A percentile compares a stretch with the other conserved stretches of the same genome.
Evolutionary conservation across 163 green algal genomes (phyloP).

Genomic region (Coccomyxa subellipsoidea): DNA sequence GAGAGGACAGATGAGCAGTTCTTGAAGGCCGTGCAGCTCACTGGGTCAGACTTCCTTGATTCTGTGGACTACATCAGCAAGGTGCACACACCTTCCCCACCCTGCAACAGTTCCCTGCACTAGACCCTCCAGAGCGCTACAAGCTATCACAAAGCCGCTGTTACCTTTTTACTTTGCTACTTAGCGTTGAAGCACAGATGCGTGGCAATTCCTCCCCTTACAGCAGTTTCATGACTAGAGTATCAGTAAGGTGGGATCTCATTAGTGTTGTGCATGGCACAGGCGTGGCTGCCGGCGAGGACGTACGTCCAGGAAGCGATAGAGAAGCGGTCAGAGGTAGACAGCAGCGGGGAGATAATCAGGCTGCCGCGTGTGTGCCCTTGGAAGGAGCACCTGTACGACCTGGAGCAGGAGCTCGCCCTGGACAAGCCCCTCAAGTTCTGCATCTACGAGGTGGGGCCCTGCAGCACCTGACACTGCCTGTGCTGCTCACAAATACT

Average conservation of each 20-base stretch:
- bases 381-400: constrained; percentile 93
- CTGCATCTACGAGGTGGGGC: constrained; percentile 50
- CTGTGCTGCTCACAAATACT: neutral
- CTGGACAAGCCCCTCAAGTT: constrained; percentile 33
- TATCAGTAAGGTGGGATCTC: too few species aligned
- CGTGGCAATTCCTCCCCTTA: too few species aligned
- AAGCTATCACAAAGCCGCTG: too few species aligned
- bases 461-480: neutral
- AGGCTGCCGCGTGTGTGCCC: constrained; percentile 52
- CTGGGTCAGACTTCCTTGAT: constrained; percentile 83
- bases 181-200: too few species aligned
- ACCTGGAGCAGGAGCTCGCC: constrained; percentile 84
- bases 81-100: constrained; percentile 7
- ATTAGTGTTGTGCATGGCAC: too few species aligned
- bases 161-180: too few species aligned
- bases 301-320: constrained; percentile 69
- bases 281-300: constrained; percentile 82
- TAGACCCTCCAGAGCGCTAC: too few species aligned
- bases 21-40: constrained; percentile 75
- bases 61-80: constrained; percentile 53
- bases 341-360: constrained; percentile 72
- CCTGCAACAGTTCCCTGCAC: neutral
- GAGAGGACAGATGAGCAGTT: constrained; percentile 60
- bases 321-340: constrained; percentile 51
- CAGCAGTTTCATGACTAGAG: too few species aligned